Percentiles rank a stretch among this genome's conserved stretches.
Evolutionary conservation across 805 yeast species (phyloP).

Genomic region (Blastobotrys muscicola): DNA sequence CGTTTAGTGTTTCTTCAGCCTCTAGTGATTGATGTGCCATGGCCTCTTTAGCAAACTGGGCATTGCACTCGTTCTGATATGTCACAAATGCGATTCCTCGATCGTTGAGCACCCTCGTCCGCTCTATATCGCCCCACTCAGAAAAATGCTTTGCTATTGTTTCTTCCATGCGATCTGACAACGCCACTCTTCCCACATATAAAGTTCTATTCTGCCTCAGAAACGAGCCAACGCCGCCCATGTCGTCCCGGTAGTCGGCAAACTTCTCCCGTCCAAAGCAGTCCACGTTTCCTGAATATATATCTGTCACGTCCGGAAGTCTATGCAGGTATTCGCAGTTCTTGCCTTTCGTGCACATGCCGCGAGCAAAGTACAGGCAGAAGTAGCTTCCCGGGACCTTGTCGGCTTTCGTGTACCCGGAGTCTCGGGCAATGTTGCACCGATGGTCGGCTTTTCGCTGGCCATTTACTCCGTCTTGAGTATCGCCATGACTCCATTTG

Average conservation of each 20-base stretch:
- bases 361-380: conserved; percentile 83
- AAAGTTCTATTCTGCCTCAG: conserved; percentile 59
- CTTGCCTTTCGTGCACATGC: conserved; percentile 72
- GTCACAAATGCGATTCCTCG: conserved; percentile 75
- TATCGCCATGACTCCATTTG: conserved; percentile 78
- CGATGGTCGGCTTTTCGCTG: conserved; percentile 46
- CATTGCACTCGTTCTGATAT: conserved; percentile 55
- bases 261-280: conserved; percentile 91
- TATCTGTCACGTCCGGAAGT: conserved; percentile 54
- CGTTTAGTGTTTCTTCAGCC: conserved; percentile 53
- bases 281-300: conserved; percentile 55
- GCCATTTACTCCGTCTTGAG: conserved; percentile 28
- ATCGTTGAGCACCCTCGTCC: conserved; percentile 48
- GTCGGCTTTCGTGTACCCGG: conserved; percentile 70
- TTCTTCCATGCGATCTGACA: conserved; percentile 34
- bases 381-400: conserved; percentile 39
- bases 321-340: conserved; percentile 73
- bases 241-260: conserved; percentile 76
- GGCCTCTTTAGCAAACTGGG: conserved; percentile 94
- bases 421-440: conserved; percentile 51
- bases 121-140: conserved; percentile 69
- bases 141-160: conserved; percentile 43
- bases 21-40: conserved; percentile 76
- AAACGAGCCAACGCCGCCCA: conserved; percentile 89
- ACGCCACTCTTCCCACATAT: conserved; percentile 55